phyloP scores from a whole-genome alignment of 768 basidiomycete genomes.

The Hypholoma sublateritium region DNA sequence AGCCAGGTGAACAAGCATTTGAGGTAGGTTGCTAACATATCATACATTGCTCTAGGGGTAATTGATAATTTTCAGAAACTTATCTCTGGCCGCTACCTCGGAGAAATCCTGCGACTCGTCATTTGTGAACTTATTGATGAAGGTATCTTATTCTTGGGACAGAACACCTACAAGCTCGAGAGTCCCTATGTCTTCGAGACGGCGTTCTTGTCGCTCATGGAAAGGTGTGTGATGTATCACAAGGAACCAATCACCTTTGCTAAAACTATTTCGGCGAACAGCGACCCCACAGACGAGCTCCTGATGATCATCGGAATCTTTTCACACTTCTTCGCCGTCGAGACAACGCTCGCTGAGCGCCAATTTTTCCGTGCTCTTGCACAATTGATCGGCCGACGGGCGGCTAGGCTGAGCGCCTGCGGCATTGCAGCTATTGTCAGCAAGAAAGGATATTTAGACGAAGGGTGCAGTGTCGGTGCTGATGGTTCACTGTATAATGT shows the following conservation, averaged over 20 bases:
- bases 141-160: conserved; percentile 95
- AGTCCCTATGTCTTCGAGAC: conserved; percentile 92
- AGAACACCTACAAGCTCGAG: conserved; percentile 98
- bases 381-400: conserved; percentile 83
- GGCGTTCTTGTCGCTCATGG: conserved; percentile 95
- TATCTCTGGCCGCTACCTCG: conserved; percentile 93
- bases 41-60: neutral
- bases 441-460: conserved; percentile 92
- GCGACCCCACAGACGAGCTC: conserved; percentile 94
- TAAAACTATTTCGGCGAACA: conserved; percentile 24
- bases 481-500: conserved; percentile 97
- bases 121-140: conserved; percentile 95
- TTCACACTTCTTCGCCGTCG: conserved; percentile 93
- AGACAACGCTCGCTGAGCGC: conserved; percentile 94
- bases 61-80: conserved; percentile 64
- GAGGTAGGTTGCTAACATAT: conserved; percentile 51
- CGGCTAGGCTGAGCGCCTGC: conserved; percentile 89
- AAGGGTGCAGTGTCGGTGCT: conserved; percentile 86
- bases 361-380: conserved; percentile 97
- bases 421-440: conserved; percentile 96
- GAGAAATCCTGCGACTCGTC: conserved; percentile 94
- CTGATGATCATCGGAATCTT: conserved; percentile 98
- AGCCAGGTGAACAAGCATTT: conserved; percentile 93
- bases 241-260: neutral
- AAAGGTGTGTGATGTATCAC: conserved; percentile 53